Conservation (phyloP, 1,139 yeast genomes). For the Scheffersomyces lignicola region DNA sequence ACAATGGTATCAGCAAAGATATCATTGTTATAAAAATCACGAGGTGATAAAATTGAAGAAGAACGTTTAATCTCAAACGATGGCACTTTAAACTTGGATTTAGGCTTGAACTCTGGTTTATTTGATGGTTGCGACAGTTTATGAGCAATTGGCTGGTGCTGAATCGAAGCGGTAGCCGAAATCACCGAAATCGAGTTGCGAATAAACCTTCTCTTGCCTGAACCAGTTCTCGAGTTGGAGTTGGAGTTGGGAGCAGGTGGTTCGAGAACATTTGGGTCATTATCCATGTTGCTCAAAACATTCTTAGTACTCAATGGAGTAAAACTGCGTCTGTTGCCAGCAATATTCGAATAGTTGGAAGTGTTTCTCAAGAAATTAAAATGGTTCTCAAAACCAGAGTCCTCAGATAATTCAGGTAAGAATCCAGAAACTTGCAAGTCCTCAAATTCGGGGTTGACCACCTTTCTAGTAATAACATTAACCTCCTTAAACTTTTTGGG, state of each 20-base stretch:
- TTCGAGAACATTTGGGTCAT: slow-evolving; percentile 17
- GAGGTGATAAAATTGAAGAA: slow-evolving; percentile 34
- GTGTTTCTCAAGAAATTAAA: slow-evolving; percentile 28
- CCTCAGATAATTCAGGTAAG: slow-evolving; percentile 48
- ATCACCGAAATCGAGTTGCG: slow-evolving; percentile 2
- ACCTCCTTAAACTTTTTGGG: slow-evolving; percentile 42
- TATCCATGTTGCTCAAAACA: slow-evolving; percentile 26
- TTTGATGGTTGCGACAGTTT: neutral
- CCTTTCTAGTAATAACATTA: slow-evolving; percentile 43
- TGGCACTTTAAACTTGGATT: slow-evolving; percentile 43
- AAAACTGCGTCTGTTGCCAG: slow-evolving; percentile 22
- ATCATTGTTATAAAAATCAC: slow-evolving; percentile 41
- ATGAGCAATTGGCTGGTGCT: slow-evolving; percentile 5
- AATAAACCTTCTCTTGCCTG: neutral
- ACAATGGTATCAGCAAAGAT: slow-evolving; percentile 39
- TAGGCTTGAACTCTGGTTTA: slow-evolving; percentile 1
- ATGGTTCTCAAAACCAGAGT: slow-evolving; percentile 47
- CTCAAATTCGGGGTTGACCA: slow-evolving; percentile 40
- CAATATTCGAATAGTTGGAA: slow-evolving; percentile 19
- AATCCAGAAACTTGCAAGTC: slow-evolving; percentile 41
- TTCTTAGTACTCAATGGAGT: slow-evolving; percentile 32
- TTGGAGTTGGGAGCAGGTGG: slow-evolving; percentile 20
- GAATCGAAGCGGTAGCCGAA: slow-evolving; percentile 3
- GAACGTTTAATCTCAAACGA: slow-evolving; percentile 46
- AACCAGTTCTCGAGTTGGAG: slow-evolving; percentile 2